These are phyloP conservation scores for Rhizoctonia solani DNA, from an alignment of 1,284 basidiomycete species.

Conservation along the genomic window DNA sequence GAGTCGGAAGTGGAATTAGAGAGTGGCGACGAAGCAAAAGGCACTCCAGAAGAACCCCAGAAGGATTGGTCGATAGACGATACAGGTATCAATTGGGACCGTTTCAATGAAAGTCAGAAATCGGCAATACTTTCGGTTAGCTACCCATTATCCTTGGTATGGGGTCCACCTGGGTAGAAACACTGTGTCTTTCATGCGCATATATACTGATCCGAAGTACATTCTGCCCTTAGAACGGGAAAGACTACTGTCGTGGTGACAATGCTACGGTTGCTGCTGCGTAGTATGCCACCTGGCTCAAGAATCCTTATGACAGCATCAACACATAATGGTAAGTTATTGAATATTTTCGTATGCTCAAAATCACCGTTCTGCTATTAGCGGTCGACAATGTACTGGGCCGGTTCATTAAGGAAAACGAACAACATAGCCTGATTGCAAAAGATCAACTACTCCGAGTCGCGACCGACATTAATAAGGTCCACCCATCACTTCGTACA, in stretches of 20 bases:
- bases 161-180: conserved; percentile 63
- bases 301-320: conserved; percentile 70
- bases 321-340: conserved; percentile 60
- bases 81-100: conserved; percentile 29
- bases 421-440: conserved; percentile 48
- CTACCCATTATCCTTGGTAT: conserved; percentile 57
- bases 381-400: conserved; percentile 71
- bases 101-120: conserved; percentile 59
- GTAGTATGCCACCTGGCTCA: conserved; percentile 44
- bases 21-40: conserved; percentile 34
- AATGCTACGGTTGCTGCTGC: conserved; percentile 56
- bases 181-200: neutral
- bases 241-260: conserved; percentile 70
- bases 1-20: conserved; percentile 31
- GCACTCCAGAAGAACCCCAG: neutral
- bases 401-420: conserved; percentile 51
- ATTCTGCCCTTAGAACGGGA: conserved; percentile 56
- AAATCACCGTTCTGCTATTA: conserved; percentile 40
- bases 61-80: conserved; percentile 3
- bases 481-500: conserved; percentile 58
- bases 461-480: conserved; percentile 64
- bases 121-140: conserved; percentile 50
- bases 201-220: neutral
- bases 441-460: conserved; percentile 64
- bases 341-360: neutral